These are phyloP conservation scores for Aspergillus sojae DNA, from an alignment of 2,329 filamentous ascomycete species.

Conservation along the genomic window DNA sequence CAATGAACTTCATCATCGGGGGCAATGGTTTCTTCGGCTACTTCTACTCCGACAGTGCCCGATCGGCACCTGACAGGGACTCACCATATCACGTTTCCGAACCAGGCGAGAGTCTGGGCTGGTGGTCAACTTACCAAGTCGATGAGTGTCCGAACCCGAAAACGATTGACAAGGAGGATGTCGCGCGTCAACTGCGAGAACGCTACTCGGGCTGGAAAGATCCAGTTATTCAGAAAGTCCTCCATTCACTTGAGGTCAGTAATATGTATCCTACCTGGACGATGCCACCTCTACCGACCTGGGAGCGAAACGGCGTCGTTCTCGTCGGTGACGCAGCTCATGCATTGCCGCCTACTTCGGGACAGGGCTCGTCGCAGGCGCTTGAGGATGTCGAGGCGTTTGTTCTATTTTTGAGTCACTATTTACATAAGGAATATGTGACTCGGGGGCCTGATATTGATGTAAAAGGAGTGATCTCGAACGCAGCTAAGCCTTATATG, in stretches of 20 bases:
- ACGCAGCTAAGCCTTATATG: conserved; percentile 36
- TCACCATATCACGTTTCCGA: conserved; percentile 29
- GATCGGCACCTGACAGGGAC: conserved; percentile 24
- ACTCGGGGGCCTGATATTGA: background rate
- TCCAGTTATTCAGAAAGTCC: conserved; percentile 46
- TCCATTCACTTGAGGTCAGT: conserved; percentile 42
- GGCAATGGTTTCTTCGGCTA: conserved; percentile 57
- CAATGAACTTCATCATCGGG: conserved; percentile 50
- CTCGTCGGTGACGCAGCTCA: conserved; percentile 62
- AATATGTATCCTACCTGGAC: conserved; percentile 55
- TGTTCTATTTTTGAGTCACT: conserved; percentile 43
- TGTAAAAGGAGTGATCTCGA: conserved; percentile 26
- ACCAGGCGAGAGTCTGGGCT: conserved; percentile 39
- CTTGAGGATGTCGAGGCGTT: conserved; percentile 58
- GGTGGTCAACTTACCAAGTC: conserved; percentile 52
- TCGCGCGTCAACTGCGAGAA: conserved; percentile 40
- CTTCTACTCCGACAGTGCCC: conserved; percentile 36
- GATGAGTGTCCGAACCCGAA: conserved; percentile 35
- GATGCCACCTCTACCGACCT: conserved; percentile 50
- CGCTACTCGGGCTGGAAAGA: conserved; percentile 52
- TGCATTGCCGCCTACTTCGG: conserved; percentile 56
- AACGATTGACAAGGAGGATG: conserved; percentile 31
- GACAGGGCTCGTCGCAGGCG: conserved; percentile 59
- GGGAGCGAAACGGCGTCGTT: conserved; percentile 52
- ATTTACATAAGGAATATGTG: conserved; percentile 22